Evolutionary conservation across 805 yeast genomes (phyloP).

Genomic region (Myxozyma vanderwaltii): DNA sequence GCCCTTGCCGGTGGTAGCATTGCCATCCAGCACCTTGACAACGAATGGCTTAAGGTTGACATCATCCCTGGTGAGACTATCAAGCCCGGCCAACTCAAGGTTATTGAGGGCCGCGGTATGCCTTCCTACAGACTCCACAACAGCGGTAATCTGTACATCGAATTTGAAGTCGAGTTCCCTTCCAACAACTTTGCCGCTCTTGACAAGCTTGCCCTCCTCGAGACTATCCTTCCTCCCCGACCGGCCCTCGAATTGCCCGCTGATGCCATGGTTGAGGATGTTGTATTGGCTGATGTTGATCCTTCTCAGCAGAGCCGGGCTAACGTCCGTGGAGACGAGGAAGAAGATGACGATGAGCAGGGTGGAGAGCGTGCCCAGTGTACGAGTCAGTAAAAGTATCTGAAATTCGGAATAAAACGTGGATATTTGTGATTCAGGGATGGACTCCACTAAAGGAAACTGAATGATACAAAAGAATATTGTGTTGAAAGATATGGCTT

Average conservation of each 20-base stretch:
- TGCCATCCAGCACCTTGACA: constrained; percentile 84
- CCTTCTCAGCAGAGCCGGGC: constrained; percentile 56
- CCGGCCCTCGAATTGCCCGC: constrained; percentile 60
- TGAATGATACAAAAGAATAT: not conserved
- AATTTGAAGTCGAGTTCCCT: constrained; percentile 91
- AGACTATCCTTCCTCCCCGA: constrained; percentile 79
- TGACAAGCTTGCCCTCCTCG: constrained; percentile 74
- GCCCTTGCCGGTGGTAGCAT: constrained; percentile 96
- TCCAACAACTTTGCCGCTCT: constrained; percentile 60
- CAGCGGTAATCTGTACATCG: constrained; percentile 80
- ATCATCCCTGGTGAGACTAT: constrained; percentile 92
- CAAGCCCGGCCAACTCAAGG: constrained; percentile 78
- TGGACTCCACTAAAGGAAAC: not conserved
- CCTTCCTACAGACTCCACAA: constrained; percentile 89
- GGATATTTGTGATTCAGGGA: not conserved
- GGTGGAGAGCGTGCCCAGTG: constrained; percentile 83
- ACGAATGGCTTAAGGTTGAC: constrained; percentile 82
- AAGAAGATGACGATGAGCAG: constrained; percentile 64
- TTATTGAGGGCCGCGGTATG: constrained; percentile 94
- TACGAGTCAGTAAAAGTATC: constrained; percentile 76
- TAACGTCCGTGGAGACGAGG: constrained; percentile 43
- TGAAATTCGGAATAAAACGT: not conserved
- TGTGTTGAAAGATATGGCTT: not conserved
- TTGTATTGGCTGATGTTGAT: constrained; percentile 67
- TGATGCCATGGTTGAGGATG: constrained; percentile 78